These are phyloP conservation scores for Neurospora sp. DNA, from an alignment of 495 filamentous ascomycete species.

Conservation along the genomic window DNA sequence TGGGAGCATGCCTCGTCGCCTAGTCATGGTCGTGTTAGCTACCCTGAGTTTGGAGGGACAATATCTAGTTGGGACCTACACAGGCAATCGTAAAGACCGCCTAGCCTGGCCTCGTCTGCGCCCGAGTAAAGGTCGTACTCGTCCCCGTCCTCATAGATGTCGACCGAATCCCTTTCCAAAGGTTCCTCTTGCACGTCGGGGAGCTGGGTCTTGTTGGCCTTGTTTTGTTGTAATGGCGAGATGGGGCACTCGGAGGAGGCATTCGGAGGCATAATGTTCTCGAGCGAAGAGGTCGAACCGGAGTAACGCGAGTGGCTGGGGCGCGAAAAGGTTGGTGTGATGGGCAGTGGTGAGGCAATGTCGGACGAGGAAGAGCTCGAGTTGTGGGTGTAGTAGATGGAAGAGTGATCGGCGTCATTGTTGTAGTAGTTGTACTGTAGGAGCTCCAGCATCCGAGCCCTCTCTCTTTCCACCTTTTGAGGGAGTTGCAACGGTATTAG, in stretches of 20 bases:
- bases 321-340: constrained; percentile 51
- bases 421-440: constrained; percentile 10
- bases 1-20: constrained; percentile 36
- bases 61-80: constrained; percentile 30
- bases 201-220: constrained; percentile 38
- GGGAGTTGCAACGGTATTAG: constrained; percentile 42
- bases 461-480: constrained; percentile 38
- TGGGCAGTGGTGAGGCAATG: constrained; percentile 47
- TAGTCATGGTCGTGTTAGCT: constrained; percentile 5
- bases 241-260: constrained; percentile 31
- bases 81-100: constrained; percentile 38
- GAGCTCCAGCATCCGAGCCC: constrained; percentile 29
- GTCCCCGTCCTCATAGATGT: constrained; percentile 36
- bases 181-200: constrained; percentile 48
- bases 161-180: constrained; percentile 43
- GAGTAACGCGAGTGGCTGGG: constrained; percentile 48
- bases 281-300: constrained; percentile 41
- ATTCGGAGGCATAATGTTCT: constrained; percentile 24
- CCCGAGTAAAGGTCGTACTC: constrained; percentile 18
- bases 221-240: constrained; percentile 32
- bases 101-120: not conserved
- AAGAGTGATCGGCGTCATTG: constrained; percentile 13
- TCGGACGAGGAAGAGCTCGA: constrained; percentile 44
- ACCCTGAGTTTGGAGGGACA: not conserved
- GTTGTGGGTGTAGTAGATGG: constrained; percentile 26